Percentiles rank a stretch among this genome's conserved stretches.
Conservation (phyloP, 78 protist genomes). For the Pigoraptor vietnamica region DNA sequence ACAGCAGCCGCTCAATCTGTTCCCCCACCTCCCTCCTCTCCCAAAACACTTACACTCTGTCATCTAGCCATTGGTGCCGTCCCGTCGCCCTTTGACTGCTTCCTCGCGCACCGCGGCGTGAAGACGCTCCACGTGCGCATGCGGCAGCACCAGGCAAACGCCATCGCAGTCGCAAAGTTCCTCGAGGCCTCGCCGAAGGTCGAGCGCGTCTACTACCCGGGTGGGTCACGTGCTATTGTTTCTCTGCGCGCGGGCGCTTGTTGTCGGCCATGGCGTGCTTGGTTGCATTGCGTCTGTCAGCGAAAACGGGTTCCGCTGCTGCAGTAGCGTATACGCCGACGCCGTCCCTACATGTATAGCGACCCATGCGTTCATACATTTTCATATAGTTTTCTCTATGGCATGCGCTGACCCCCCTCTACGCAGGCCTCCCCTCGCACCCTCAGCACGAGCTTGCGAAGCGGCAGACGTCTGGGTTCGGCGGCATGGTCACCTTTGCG, state of each 20-base stretch:
- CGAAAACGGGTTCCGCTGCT: no score
- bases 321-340: no score
- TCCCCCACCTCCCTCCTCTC: no score
- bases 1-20: no score
- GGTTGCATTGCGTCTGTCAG: no score
- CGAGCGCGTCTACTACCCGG: constrained; percentile 20
- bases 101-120: constrained; percentile 31
- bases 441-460: constrained; percentile 53
- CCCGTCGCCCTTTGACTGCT: constrained; percentile 46
- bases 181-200: constrained; percentile 31
- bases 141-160: constrained; percentile 27
- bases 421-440: constrained; percentile 38
- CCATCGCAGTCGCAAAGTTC: constrained; percentile 31
- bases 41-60: no score
- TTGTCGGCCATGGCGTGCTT: no score
- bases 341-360: no score
- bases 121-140: constrained; percentile 55
- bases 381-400: no score
- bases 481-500: constrained; percentile 33
- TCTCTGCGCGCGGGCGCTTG: no score
- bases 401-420: background rate
- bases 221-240: background rate
- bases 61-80: constrained; percentile 51
- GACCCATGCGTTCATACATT: no score
- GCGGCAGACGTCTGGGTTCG: constrained; percentile 23